These are phyloP conservation scores for Candolleomyces eurysporus DNA, from an alignment of 768 basidiomycete genomes.

Conservation along the genomic window DNA sequence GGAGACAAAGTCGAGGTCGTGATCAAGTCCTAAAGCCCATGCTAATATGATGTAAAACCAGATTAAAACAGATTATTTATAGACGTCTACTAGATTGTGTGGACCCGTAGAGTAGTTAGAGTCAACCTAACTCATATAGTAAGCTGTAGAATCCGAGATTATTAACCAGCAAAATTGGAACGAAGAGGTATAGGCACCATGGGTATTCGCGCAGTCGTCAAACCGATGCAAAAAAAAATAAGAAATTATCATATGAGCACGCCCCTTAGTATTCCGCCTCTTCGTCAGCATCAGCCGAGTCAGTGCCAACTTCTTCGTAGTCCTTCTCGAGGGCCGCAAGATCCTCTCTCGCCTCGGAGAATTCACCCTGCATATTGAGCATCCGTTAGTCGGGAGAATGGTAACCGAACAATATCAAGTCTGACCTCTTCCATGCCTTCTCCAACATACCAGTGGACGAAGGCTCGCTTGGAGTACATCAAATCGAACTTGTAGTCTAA, in stretches of 20 bases:
- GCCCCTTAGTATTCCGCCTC: constrained; percentile 21
- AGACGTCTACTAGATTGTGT: constrained; percentile 4
- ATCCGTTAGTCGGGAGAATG: neutral
- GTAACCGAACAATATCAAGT: neutral
- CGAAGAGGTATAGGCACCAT: constrained; percentile 4
- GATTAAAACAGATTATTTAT: constrained; percentile 1
- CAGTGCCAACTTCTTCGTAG: constrained; percentile 77
- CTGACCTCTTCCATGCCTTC: constrained; percentile 94
- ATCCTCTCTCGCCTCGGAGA: constrained; percentile 98
- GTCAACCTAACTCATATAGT: neutral
- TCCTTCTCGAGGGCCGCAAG: constrained; percentile 99
- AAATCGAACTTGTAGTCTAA: constrained; percentile 92
- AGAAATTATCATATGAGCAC: neutral
- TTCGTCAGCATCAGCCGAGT: constrained; percentile 52
- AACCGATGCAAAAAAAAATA: constrained; percentile 6
- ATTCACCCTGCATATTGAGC: constrained; percentile 66
- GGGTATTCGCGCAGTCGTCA: constrained; percentile 2
- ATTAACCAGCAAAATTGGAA: neutral
- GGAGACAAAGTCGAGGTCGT: constrained; percentile 13
- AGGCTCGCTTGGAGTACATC: constrained; percentile 93
- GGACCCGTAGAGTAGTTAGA: neutral
- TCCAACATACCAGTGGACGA: constrained; percentile 94
- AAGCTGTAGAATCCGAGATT: neutral
- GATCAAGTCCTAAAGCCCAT: constrained; percentile 1
- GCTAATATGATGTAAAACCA: neutral